Evolutionary conservation across 495 filamentous ascomycete genomes (phyloP).

Genomic region (Annulohypoxylon bovei): DNA sequence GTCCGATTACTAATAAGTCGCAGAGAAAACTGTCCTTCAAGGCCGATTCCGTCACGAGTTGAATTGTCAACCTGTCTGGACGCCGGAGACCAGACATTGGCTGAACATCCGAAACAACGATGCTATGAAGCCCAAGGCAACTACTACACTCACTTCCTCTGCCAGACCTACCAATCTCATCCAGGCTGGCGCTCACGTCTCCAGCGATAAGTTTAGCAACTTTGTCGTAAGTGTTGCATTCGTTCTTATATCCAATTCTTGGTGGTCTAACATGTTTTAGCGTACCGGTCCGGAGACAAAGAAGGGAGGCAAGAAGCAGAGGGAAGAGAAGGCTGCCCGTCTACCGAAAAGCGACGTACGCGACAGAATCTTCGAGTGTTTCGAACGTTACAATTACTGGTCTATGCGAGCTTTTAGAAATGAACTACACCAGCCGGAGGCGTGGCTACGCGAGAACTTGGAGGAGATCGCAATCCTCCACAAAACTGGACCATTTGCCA

Average conservation of each 20-base stretch:
- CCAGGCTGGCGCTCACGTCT: constrained; percentile 60
- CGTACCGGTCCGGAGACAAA: constrained; percentile 52
- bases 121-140: constrained; percentile 70
- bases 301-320: constrained; percentile 63
- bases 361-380: constrained; percentile 82
- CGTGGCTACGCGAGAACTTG: constrained; percentile 85
- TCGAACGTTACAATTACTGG: constrained; percentile 88
- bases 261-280: constrained; percentile 42
- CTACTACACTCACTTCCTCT: constrained; percentile 58
- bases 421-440: constrained; percentile 83
- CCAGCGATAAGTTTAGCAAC: constrained; percentile 57
- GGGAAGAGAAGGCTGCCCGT: constrained; percentile 84
- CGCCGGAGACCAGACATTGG: constrained; percentile 73
- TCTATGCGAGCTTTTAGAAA: constrained; percentile 81
- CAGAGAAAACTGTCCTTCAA: constrained; percentile 82
- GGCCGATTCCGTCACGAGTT: constrained; percentile 80
- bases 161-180: constrained; percentile 53
- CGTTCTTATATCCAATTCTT: not conserved
- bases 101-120: constrained; percentile 68
- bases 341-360: constrained; percentile 87
- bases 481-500: constrained; percentile 81
- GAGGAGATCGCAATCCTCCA: constrained; percentile 84
- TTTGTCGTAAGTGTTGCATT: constrained; percentile 65
- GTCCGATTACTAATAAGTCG: constrained; percentile 4
- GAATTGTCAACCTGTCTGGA: constrained; percentile 77